A percentile compares a stretch with the other conserved stretches of the same genome.
These are phyloP conservation scores for Cicer pinnatifidum DNA, from an alignment of 306 rosid species.

Conservation along the genomic window DNA sequence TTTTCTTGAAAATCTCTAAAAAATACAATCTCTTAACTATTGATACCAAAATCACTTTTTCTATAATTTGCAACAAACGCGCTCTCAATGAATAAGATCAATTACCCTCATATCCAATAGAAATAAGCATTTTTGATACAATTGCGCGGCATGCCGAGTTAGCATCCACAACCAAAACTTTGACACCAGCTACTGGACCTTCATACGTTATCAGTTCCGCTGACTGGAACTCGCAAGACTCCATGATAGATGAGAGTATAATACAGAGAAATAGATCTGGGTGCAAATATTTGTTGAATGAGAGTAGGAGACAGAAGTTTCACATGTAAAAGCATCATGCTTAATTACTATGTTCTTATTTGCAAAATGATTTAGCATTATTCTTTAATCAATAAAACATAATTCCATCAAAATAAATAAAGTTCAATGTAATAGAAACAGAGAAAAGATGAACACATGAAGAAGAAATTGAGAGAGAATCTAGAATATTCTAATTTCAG, in stretches of 20 bases:
- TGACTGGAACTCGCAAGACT: neutral
- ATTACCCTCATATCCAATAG: conserved; percentile 60
- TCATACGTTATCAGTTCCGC: neutral
- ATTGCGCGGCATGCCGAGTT: conserved; percentile 38
- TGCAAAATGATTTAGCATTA: neutral
- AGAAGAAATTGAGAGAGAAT: no score
- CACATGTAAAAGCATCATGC: neutral
- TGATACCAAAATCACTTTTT: no score
- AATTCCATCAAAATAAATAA: neutral
- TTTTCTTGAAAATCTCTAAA: no score
- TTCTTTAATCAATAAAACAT: conserved; percentile 1
- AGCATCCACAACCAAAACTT: conserved; percentile 57
- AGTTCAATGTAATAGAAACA: neutral
- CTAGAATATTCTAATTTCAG: no score
- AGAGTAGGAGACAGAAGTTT: conserved; percentile 1
- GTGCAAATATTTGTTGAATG: conserved; percentile 2
- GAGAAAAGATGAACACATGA: no score
- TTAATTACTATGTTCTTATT: neutral
- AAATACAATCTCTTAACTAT: no score
- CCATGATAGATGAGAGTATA: conserved; percentile 33
- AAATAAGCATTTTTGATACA: conserved; percentile 47
- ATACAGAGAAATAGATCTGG: conserved; percentile 20
- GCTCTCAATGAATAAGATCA: neutral
- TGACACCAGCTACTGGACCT: conserved; percentile 24
- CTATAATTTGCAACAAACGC: no score